A percentile compares a stretch with the other conserved stretches of the same genome.
phyloP scores from a whole-genome alignment of 768 basidiomycete genomes.

The Cystofilobasidium capitatum region DNA sequence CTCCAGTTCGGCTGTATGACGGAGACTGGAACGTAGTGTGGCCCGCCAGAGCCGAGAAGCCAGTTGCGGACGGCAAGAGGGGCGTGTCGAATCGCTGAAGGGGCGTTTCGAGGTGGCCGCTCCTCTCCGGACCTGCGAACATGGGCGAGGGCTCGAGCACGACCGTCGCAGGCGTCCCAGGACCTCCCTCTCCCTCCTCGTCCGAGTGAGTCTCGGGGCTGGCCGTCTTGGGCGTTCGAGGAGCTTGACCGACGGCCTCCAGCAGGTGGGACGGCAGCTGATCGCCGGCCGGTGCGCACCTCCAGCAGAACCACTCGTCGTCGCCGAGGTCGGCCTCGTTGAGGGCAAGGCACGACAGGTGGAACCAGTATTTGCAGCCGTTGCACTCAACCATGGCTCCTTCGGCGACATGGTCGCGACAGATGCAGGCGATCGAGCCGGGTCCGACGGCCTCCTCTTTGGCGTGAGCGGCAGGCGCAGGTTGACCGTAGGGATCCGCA shows the following conservation, averaged over 20 bases:
- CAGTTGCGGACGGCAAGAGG: neutral
- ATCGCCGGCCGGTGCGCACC: slow-evolving; percentile 18
- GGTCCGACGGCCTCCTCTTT: neutral
- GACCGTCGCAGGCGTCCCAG: slow-evolving; percentile 4
- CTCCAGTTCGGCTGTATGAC: neutral
- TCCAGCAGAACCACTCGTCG: slow-evolving; percentile 24
- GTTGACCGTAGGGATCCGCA: neutral
- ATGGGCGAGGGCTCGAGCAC: slow-evolving; percentile 4
- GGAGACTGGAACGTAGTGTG: neutral
- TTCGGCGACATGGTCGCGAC: slow-evolving; percentile 12
- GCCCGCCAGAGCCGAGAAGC: neutral
- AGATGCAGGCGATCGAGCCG: slow-evolving; percentile 18
- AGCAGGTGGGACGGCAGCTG: neutral
- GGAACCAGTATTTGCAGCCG: slow-evolving; percentile 15
- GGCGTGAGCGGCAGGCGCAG: neutral
- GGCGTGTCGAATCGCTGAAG: neutral
- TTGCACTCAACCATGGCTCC: slow-evolving; percentile 24
- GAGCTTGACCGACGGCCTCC: neutral
- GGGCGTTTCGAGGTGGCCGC: no score
- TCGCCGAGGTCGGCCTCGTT: slow-evolving; percentile 18
- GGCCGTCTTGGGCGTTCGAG: slow-evolving; percentile 14
- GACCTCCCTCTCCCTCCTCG: neutral
- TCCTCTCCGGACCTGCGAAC: no score
- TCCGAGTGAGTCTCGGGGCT: neutral
- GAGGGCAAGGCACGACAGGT: slow-evolving; percentile 16